These are phyloP conservation scores for Jasminum sambac DNA, from an alignment of 257 asterid species.

Conservation along the genomic window DNA sequence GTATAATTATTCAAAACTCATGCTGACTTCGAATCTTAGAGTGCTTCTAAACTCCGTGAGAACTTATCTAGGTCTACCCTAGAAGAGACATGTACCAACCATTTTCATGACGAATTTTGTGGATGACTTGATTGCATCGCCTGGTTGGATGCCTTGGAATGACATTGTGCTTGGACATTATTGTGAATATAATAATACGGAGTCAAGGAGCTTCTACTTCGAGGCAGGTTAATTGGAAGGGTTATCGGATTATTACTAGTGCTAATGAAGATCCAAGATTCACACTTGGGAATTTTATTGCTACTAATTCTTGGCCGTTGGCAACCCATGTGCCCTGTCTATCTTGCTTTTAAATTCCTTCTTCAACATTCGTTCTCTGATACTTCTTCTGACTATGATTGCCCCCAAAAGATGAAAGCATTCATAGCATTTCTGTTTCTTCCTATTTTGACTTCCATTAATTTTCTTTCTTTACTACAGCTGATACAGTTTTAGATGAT, in stretches of 20 bases:
- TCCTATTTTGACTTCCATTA: too few relatives aligned
- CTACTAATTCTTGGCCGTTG: too few relatives aligned
- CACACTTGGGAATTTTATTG: conserved; percentile 65
- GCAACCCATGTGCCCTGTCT: conserved; percentile 71
- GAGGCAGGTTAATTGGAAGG: conserved; percentile 72
- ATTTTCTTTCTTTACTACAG: too few relatives aligned
- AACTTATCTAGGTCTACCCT: conserved; percentile 87
- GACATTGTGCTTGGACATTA: conserved; percentile 71
- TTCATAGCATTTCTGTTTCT: too few relatives aligned
- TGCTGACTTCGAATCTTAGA: conserved; percentile 56
- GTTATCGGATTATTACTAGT: conserved; percentile 68
- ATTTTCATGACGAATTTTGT: conserved; percentile 61
- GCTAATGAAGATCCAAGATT: conserved; percentile 64
- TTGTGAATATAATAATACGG: conserved; percentile 82
- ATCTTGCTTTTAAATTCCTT: conserved; percentile 46
- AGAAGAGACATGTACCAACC: conserved; percentile 68
- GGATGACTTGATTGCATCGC: conserved; percentile 62
- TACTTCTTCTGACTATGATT: too few relatives aligned
- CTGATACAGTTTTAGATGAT: too few relatives aligned
- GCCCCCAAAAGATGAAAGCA: too few relatives aligned
- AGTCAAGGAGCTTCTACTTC: conserved; percentile 72
- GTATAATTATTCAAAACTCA: conserved; percentile 70
- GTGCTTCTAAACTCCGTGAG: conserved; percentile 52
- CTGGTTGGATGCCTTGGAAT: conserved; percentile 90
- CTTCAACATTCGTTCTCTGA: background rate